Base-by-base conservation (phyloP, 148 eudicot species). In the Persicaria maculosa region DNA sequence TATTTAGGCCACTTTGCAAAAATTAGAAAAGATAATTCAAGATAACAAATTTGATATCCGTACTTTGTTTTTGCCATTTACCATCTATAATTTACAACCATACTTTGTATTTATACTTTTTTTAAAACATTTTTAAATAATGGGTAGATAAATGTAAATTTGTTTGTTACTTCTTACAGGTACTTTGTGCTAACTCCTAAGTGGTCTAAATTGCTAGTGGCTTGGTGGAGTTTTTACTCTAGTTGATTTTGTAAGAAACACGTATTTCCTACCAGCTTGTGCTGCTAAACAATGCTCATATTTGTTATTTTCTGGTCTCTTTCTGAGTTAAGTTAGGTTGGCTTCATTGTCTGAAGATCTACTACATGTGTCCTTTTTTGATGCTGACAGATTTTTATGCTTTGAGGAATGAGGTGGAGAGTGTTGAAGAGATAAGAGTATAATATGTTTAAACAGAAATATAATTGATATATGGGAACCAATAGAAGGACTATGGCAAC, bases 371-470 rank as follows among this genome's bases (percentile, higher is more conserved):
- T 65, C 47, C 16, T 62, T 75, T 25, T 45, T 46, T 62, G 44
- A 9, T 74, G 47, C 12, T 69, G 71, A 80, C 90, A 94, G 98
- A 92, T 86, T 94, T 94, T 82, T 91, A 94, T 83, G 75, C 87
- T n/a, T 68, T 94, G 74, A 89, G 96, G 77, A 92, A 74, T 86
- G 90, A 90, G 73, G 93, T 94, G 7, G 98, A 94, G 79, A 80
- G 96, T 78, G 96, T 85, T 55, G 88, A 86, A 77, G 98, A 92
- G 74, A 84, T 94, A 64, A 80, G 89, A 79, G 76, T 74, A 31
- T 84, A 22, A 22, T 22, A 0, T 0, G 22, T 22, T 22, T 22
- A 22, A 22, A 22, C 22, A 22, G 0, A 22, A 22, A 22, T 22
- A 22, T 22, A 22, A 22, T 22, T 22, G 22, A 22, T 22, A 22